These are phyloP conservation scores for Skeletonema menzelii DNA, from an alignment of 108 stramenopile species.

Conservation along the genomic window DNA sequence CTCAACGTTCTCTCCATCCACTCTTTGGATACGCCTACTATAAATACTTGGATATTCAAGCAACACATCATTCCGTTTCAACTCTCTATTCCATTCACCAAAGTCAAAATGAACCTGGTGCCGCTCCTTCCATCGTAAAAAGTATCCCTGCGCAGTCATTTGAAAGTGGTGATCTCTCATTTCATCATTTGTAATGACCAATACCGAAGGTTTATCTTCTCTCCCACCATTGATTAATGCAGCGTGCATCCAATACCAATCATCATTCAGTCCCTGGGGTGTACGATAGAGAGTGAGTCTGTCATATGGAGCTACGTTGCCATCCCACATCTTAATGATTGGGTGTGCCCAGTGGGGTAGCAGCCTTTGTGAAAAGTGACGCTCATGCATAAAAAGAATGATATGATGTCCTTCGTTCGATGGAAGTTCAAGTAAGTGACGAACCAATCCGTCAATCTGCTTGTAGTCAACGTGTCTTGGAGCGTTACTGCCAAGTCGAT, in stretches of 20 bases:
- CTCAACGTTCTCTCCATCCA: conserved; percentile 9
- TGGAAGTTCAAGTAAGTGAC: conserved; percentile 51
- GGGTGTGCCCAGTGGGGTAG: conserved; percentile 53
- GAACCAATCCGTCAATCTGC: conserved; percentile 91
- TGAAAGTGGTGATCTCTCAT: conserved; percentile 99
- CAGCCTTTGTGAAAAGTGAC: conserved; percentile 69
- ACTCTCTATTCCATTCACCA: conserved; percentile 45
- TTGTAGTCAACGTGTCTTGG: conserved; percentile 90
- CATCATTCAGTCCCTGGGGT: conserved; percentile 92
- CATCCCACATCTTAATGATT: conserved; percentile 57
- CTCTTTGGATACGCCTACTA: conserved; percentile 75
- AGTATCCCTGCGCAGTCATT: conserved; percentile 87
- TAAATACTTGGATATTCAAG: conserved; percentile 73
- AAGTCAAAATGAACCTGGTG: conserved; percentile 88
- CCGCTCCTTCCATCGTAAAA: conserved; percentile 97
- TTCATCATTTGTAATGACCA: conserved; percentile 96
- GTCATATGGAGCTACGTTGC: conserved; percentile 29
- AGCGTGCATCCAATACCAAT: conserved; percentile 99
- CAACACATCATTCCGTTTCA: conserved; percentile 26
- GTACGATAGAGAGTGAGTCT: conserved; percentile 65
- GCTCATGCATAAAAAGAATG: conserved; percentile 82
- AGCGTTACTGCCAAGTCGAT: conserved; percentile 41
- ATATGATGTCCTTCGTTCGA: conserved; percentile 4
- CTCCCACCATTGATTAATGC: conserved; percentile 57
- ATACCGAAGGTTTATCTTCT: conserved; percentile 40